A percentile compares a stretch with the other conserved stretches of the same genome.
Evolutionary conservation across 177 flowering plant genomes (phyloP).

Genomic region (Tripterygium wilfordii): DNA sequence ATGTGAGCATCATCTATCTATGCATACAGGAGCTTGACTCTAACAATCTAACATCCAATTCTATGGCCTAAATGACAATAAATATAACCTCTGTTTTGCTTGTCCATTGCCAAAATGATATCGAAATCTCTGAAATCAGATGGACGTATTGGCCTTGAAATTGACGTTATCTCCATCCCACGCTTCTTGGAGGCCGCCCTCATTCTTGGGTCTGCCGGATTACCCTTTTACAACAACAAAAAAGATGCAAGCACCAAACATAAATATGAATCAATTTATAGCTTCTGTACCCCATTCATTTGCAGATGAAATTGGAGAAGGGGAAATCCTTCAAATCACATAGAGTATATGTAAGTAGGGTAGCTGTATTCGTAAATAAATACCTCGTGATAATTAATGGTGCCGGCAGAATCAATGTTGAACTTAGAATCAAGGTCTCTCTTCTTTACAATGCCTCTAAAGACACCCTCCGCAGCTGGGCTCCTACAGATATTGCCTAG

Average conservation of each 20-base stretch:
- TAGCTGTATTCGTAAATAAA: not conserved
- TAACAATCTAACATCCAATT: too few species aligned
- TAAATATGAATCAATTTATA: not conserved
- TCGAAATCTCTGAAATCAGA: conserved; percentile 80
- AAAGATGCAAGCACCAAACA: not conserved
- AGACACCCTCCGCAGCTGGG: conserved; percentile 97
- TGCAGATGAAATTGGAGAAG: too few species aligned
- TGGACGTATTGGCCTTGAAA: conserved; percentile 74
- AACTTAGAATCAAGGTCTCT: conserved; percentile 59
- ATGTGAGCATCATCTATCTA: too few species aligned
- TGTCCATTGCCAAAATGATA: conserved; percentile 92
- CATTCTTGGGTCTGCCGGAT: conserved; percentile 89
- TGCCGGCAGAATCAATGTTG: conserved; percentile 93
- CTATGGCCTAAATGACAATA: not conserved
- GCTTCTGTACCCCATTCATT: too few species aligned
- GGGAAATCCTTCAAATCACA: too few species aligned
- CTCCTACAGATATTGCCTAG: conserved; percentile 95
- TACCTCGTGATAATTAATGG: conserved; percentile 90
- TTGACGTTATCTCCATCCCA: conserved; percentile 77
- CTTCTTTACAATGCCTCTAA: conserved; percentile 63
- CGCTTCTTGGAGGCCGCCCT: conserved; percentile 76
- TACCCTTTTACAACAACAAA: conserved; percentile 49
- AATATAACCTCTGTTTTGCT: conserved; percentile 69
- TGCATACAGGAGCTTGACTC: too few species aligned
- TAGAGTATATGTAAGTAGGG: too few species aligned